A percentile compares a stretch with the other conserved stretches of the same genome.
Evolutionary conservation across 495 filamentous ascomycete species (phyloP).

Genomic region (Chaetomium tenue): DNA sequence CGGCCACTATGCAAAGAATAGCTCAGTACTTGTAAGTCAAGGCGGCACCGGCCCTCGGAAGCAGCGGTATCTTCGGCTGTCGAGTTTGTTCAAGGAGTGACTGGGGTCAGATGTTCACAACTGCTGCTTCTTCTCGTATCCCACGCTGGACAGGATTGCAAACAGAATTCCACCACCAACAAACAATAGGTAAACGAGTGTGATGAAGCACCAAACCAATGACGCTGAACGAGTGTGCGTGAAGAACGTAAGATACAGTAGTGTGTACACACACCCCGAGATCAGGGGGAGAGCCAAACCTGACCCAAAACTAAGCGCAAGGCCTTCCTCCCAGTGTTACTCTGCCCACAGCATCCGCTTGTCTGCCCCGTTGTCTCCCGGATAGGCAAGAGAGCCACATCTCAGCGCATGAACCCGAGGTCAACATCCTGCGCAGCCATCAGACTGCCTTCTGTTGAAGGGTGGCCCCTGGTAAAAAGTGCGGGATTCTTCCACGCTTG

Average conservation of each 20-base stretch:
- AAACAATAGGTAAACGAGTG: slow-evolving; percentile 13
- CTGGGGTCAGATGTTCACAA: slow-evolving; percentile 27
- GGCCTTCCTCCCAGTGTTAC: background rate
- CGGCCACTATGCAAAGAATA: background rate
- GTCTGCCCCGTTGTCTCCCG: background rate
- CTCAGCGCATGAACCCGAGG: background rate
- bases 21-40: slow-evolving; percentile 15
- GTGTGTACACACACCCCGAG: background rate
- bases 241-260: background rate
- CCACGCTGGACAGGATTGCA: slow-evolving; percentile 11
- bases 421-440: background rate
- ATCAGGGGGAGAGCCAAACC: background rate
- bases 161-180: background rate
- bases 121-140: slow-evolving; percentile 6
- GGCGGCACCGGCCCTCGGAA: slow-evolving; percentile 5
- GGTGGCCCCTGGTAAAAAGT: background rate
- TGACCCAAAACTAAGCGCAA: background rate
- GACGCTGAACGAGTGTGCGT: slow-evolving; percentile 1
- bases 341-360: background rate
- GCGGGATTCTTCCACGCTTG: background rate
- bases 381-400: background rate
- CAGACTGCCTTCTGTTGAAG: background rate
- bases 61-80: slow-evolving; percentile 17
- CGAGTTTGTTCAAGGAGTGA: slow-evolving; percentile 29
- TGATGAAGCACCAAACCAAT: background rate